Evolutionary conservation across 441 rosid genomes (phyloP), one percentile per base, ranked within the genome.

Genomic region (Arabidopsis lyrata): DNA sequence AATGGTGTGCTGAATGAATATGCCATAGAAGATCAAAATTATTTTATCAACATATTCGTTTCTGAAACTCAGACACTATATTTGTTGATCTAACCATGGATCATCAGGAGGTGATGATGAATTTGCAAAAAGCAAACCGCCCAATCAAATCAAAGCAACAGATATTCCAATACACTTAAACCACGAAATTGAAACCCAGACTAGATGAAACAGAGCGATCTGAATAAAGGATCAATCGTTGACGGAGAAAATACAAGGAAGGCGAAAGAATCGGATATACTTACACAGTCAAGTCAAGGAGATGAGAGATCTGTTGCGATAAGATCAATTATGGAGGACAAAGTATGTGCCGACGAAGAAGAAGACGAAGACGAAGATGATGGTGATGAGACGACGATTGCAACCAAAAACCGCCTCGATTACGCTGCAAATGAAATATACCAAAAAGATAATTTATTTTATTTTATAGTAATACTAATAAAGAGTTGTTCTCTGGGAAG

Each of bases 321-420:
- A 36, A 45, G 71, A 45, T 56, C 59, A 36, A 65, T 57, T 6
- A 36, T 53, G 55, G 63, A 72, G 38, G 70, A 35, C 71, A 47
- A 56, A 9, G 50, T 47, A 47, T 22, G 52, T 47, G 38, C 58
- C 60, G 31, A 29, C 31, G 31, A 27, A 34, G 59, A 64, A 3
- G 63, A 49, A 34, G 59, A 63, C 5, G 64, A 36, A 12, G 66
- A 36, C 10, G 77, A 78, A 64, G 53, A 4, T 24, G 27, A 68
- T 57, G 31, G 80, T 15, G 77, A 73, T 14, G 66, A 56, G 42
- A 45, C 57, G 63, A 31, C 56, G 63, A 31, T 32, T 41, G 55
- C 14, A 44, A 63, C 35, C 34, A 15, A 73, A 54, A 64, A 69
- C 62, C 60, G 81, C 56, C 74, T 70, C 22, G 80, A 62, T 56